A percentile compares a stretch with the other conserved stretches of the same genome.
phyloP scores from a whole-genome alignment of 2,329 filamentous ascomycete species.

The Fusarium miscanthi region DNA sequence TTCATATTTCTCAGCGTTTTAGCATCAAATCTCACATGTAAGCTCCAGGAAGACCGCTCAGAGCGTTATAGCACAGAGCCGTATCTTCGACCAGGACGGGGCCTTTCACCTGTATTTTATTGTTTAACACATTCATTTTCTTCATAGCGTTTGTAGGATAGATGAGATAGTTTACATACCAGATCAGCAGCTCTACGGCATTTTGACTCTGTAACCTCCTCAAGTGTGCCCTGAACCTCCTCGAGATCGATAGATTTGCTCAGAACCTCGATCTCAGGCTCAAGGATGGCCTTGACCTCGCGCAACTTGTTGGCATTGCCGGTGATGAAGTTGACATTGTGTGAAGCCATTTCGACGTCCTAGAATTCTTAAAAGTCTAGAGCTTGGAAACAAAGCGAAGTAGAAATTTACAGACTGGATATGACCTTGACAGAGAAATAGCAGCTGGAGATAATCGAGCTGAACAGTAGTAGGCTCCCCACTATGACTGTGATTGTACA shows the following conservation, averaged over 20 bases:
- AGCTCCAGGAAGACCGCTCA: conserved; percentile 90
- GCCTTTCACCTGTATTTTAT: conserved; percentile 72
- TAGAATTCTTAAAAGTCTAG: neutral
- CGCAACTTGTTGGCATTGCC: conserved; percentile 94
- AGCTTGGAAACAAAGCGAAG: neutral
- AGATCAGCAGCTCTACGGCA: conserved; percentile 82
- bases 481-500: conserved; percentile 4
- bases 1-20: neutral
- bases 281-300: conserved; percentile 90
- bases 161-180: conserved; percentile 59
- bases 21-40: conserved; percentile 77
- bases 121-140: conserved; percentile 6
- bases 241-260: conserved; percentile 82
- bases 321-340: conserved; percentile 87
- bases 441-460: conserved; percentile 6
- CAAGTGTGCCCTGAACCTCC: conserved; percentile 91
- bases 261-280: conserved; percentile 76
- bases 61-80: conserved; percentile 89
- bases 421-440: neutral
- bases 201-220: conserved; percentile 92
- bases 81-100: conserved; percentile 97
- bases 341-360: conserved; percentile 53
- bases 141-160: neutral
- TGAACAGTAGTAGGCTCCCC: conserved; percentile 9
- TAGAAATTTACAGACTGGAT: neutral